Evolutionary conservation across 2,329 filamentous ascomycete genomes (phyloP).

Genomic region (Chlorencoelia australis): DNA sequence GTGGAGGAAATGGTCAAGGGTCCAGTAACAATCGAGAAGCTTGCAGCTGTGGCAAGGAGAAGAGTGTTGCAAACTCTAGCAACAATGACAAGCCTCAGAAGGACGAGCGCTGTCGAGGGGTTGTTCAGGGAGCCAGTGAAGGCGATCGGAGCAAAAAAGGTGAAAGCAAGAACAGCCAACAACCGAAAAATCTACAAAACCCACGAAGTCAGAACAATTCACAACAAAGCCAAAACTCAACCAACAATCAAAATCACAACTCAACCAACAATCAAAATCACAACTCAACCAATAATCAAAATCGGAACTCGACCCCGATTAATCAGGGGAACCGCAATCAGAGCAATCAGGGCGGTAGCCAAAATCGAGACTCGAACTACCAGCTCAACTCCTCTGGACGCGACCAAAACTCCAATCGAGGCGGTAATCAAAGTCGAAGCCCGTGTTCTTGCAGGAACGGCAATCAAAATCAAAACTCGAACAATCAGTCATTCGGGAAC

Average conservation of each 20-base stretch:
- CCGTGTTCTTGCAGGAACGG: too few relatives aligned
- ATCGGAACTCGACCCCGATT: too few relatives aligned
- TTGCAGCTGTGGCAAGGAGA: too few relatives aligned
- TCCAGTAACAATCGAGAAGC: neutral
- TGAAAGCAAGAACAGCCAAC: neutral
- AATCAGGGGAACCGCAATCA: neutral
- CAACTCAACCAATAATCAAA: too few relatives aligned
- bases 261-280: neutral
- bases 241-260: neutral
- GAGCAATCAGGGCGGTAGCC: neutral
- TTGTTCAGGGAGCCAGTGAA: too few relatives aligned
- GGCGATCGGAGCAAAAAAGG: slow-evolving; percentile 1
- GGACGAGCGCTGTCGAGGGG: too few relatives aligned
- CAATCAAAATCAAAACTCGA: neutral
- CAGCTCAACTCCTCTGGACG: neutral
- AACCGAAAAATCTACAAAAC: neutral
- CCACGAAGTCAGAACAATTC: neutral
- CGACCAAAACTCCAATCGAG: too few relatives aligned
- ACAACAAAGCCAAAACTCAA: neutral
- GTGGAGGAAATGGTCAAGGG: neutral
- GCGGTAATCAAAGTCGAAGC: too few relatives aligned
- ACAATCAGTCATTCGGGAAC: too few relatives aligned
- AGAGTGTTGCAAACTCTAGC: too few relatives aligned
- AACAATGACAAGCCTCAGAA: too few relatives aligned
- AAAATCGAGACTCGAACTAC: neutral